Evolutionary conservation across 352 stramenopile species (phyloP), one percentile per base, ranked within the genome.

Genomic region (Globisporangium emineosum): DNA sequence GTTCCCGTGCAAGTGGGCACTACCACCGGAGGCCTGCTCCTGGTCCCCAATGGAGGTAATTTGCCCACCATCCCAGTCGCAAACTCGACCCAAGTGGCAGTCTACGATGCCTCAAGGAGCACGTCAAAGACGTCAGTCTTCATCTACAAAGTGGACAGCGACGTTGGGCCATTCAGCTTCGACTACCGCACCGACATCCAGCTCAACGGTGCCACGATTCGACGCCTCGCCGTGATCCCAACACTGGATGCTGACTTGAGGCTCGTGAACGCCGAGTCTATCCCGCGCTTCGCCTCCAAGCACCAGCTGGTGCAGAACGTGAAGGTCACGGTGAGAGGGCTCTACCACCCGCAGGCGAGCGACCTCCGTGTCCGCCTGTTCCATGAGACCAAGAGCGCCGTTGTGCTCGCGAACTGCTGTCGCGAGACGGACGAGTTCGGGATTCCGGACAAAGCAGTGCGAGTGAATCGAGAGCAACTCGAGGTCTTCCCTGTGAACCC

Each of bases 341-440:
- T 96, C 21, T 92, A 92, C 55, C 87, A 96, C 29, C 76, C 81
- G 2, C 58, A 81, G 32, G 81, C 81, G 2, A 71, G 69, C 29
- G 85, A 92, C 57, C 51, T 96, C 21, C 61, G 61, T 7, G 71
- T 79, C 0, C 63, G 66, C 1, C 29, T 96, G 4, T 83, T 81
- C 55, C 85, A 96, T 58, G 79, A 72, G 0, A 67, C 72, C 0
- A 56, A 69, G 23, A 77, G 61, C 23, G 77, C 69, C 1, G 29
- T 53, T 5, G 62, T 93, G n/a, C 72, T 93, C 23, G 65, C 76
- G 10, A 45, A 56, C 2, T 90, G 79, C 60, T 89, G 81, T 25
- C 45, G 56, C 7, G 3, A 33, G 19, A 75, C 57, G 0, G 75
- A 88, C 60, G 66, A 64, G 7, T 88, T 89, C 55, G 81, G 79